Base-by-base conservation (phyloP, 2,329 filamentous ascomycete species). In the Exophiala sp. region DNA sequence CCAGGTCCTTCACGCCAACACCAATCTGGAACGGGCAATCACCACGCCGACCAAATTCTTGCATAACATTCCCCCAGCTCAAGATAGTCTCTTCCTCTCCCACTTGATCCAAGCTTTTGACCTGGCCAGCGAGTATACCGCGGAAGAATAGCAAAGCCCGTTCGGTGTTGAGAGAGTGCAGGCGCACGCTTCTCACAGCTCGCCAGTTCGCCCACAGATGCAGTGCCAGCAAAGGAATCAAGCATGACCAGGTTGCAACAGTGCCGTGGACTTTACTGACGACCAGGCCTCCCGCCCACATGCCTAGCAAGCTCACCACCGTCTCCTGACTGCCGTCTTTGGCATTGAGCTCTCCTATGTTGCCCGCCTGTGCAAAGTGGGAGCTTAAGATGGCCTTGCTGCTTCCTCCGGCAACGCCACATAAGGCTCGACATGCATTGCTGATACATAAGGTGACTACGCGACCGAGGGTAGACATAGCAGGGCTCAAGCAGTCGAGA, bases 261-360 rank as follows among this genome's bases (percentile, higher is more conserved):
- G 82, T 81, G 42, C 83, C 81, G 44, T 85, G 80, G 18, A 96
- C 80, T 56, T 79, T 73, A 27, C 85, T 85, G 14, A 97, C 86
- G 11, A 95, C 82, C 1, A 95, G 53, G 41, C 84, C 93, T 1
- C 93, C 93, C 11, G 79, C 77, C 44, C 95, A 75, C 79, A 97
- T 89, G 1, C 93, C 93, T 27, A 95, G 55, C 21, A 97, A 74
- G 1, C 88, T 91, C 49, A 98, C 87, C 16, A 95, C 82, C 0
- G 91, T 97, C 69, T 97, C 93, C 70, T 97, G 93, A 58, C 87
- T 94, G 10, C 89, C 89, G 65, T 97, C 91, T 77, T 95, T 83
- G 72, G 91, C 90, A 69, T 96, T 97, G 49, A 98, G 75, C 67
- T 97, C 91, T 1, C 88, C 91, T 38, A 97, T 70, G 66, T 96